Percentiles rank a stretch among this genome's conserved stretches.
Conservation (phyloP, 805 yeast species). For the Candida pini region DNA sequence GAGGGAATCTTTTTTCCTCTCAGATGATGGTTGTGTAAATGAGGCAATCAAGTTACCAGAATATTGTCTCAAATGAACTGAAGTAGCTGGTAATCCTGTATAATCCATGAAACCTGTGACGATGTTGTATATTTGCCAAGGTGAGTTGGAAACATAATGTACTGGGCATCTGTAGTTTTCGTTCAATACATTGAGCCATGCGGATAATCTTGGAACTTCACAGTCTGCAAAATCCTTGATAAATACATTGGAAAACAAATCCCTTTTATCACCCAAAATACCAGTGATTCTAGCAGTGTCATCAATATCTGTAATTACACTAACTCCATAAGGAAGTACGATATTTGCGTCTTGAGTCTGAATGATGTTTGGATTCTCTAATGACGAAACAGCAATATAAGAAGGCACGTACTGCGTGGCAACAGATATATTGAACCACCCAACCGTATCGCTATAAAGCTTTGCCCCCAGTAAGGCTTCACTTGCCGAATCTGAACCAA, state of each 20-base stretch:
- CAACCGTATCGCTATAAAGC: conserved; percentile 58
- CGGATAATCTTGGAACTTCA: conserved; percentile 66
- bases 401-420: conserved; percentile 58
- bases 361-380: conserved; percentile 41
- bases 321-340: conserved; percentile 46
- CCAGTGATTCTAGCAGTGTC: conserved; percentile 93
- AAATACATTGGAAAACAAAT: conserved; percentile 72
- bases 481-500: conserved; percentile 44
- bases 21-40: conserved; percentile 80
- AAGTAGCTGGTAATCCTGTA: conserved; percentile 66
- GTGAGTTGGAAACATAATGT: conserved; percentile 94
- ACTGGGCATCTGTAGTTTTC: conserved; percentile 42
- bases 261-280: conserved; percentile 80
- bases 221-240: conserved; percentile 61
- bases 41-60: conserved; percentile 76
- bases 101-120: conserved; percentile 50
- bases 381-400: conserved; percentile 44
- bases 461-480: conserved; percentile 26
- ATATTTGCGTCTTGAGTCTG: conserved; percentile 40
- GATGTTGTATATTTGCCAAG: conserved; percentile 76
- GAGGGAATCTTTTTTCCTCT: conserved; percentile 67
- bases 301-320: conserved; percentile 86
- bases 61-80: conserved; percentile 84
- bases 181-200: conserved; percentile 59
- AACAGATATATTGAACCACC: conserved; percentile 54